These are phyloP conservation scores for Quercus parvula DNA, from an alignment of 306 rosid species.

Conservation along the genomic window DNA sequence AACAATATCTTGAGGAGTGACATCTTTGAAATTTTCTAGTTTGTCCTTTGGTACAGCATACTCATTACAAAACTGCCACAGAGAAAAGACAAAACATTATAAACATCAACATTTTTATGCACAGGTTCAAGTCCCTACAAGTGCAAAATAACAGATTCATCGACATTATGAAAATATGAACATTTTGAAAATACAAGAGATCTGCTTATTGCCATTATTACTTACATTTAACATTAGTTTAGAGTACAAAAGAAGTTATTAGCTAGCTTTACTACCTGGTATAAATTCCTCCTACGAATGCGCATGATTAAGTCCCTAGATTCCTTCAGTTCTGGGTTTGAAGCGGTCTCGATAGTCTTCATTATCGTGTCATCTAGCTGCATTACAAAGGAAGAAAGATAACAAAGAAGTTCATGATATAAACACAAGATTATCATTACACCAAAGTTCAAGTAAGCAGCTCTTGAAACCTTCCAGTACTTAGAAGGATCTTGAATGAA, in stretches of 20 bases:
- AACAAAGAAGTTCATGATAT: background rate
- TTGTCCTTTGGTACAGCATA: conserved; percentile 91
- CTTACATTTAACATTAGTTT: background rate
- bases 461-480: conserved; percentile 82
- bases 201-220: background rate
- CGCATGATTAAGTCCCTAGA: conserved; percentile 81
- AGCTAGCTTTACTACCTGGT: conserved; percentile 53
- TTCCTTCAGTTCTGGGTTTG: conserved; percentile 62
- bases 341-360: conserved; percentile 79
- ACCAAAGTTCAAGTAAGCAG: conserved; percentile 13
- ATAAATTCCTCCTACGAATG: conserved; percentile 82
- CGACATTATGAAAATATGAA: background rate
- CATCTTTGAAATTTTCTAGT: conserved; percentile 69
- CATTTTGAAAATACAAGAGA: background rate
- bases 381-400: conserved; percentile 32
- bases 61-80: conserved; percentile 78
- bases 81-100: background rate
- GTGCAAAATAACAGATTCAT: background rate
- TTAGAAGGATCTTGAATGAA: conserved; percentile 61
- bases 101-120: too few species aligned
- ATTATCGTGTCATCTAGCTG: conserved; percentile 88
- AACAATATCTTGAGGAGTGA: conserved; percentile 88
- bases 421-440: conserved; percentile 4
- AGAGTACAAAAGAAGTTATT: background rate
- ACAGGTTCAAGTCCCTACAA: background rate